These are phyloP conservation scores for Sporisorium reilianum DNA, from an alignment of 1,284 basidiomycete species.

Conservation along the genomic window DNA sequence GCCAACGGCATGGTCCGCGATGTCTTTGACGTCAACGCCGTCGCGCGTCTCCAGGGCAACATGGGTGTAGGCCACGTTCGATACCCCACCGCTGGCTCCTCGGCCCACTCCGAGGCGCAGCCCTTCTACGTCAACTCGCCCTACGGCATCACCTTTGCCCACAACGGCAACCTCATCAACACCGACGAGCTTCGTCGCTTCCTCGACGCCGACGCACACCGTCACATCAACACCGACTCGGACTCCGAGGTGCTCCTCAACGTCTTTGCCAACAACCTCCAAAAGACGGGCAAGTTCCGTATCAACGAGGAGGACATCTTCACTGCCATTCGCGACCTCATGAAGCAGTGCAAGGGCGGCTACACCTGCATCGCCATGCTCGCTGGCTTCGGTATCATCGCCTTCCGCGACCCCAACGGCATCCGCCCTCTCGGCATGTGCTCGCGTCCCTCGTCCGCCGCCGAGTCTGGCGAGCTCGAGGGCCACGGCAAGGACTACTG, in stretches of 20 bases:
- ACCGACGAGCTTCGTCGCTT: slow-evolving; percentile 85
- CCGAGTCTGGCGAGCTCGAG: slow-evolving; percentile 21
- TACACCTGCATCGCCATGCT: slow-evolving; percentile 99
- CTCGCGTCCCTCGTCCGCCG: slow-evolving; percentile 50
- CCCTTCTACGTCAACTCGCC: slow-evolving; percentile 99
- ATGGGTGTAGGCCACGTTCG: slow-evolving; percentile 95
- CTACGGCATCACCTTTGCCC: slow-evolving; percentile 97
- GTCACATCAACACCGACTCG: slow-evolving; percentile 98
- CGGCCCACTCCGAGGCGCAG: slow-evolving; percentile 95
- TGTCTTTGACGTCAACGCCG: slow-evolving; percentile 86
- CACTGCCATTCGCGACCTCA: slow-evolving; percentile 88
- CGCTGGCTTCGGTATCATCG: slow-evolving; percentile 97
- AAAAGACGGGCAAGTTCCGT: slow-evolving; percentile 98
- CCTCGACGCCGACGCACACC: slow-evolving; percentile 95
- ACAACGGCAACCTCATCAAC: slow-evolving; percentile 99
- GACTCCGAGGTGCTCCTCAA: slow-evolving; percentile 98
- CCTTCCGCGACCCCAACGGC: slow-evolving; percentile 98
- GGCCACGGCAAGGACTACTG: slow-evolving; percentile 78
- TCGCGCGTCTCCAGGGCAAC: slow-evolving; percentile 84
- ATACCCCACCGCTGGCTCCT: slow-evolving; percentile 95
- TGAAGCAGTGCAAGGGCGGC: slow-evolving; percentile 88
- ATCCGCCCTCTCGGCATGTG: slow-evolving; percentile 81
- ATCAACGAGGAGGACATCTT: slow-evolving; percentile 99
- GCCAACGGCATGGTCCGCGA: slow-evolving; percentile 99
- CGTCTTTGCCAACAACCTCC: slow-evolving; percentile 96